phyloP scores from a whole-genome alignment of 176 grass and related monocot species.

The Chloris gayana region DNA sequence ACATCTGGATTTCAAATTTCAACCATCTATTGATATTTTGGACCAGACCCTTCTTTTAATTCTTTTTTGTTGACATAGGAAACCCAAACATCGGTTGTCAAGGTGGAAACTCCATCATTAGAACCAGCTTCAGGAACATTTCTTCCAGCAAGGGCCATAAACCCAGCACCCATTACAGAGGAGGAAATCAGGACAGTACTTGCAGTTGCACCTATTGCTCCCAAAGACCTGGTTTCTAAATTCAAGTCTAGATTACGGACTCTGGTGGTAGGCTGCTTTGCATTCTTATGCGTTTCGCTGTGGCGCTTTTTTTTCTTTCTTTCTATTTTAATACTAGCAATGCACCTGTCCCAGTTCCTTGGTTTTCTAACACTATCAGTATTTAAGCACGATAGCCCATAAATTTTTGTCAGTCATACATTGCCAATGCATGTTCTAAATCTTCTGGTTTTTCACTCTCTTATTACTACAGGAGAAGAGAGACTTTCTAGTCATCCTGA shows the following conservation, averaged over 20 bases:
- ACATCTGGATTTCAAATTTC: slow-evolving; percentile 27
- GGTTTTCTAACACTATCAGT: not conserved
- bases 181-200: slow-evolving; percentile 75
- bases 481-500: too few species aligned
- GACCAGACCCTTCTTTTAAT: slow-evolving; percentile 10
- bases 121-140: slow-evolving; percentile 45
- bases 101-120: slow-evolving; percentile 40
- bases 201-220: slow-evolving; percentile 38
- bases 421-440: not conserved
- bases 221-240: slow-evolving; percentile 59
- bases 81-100: slow-evolving; percentile 30
- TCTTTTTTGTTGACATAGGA: slow-evolving; percentile 41
- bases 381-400: not conserved
- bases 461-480: slow-evolving; percentile 56
- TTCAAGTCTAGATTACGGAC: slow-evolving; percentile 57
- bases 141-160: slow-evolving; percentile 7
- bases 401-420: not conserved
- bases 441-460: too few species aligned
- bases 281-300: slow-evolving; percentile 15
- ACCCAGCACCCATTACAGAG: slow-evolving; percentile 55
- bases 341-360: not conserved
- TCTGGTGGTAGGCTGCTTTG: slow-evolving; percentile 36
- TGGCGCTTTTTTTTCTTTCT: not conserved
- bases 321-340: not conserved
- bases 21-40: slow-evolving; percentile 10